phyloP scores from a whole-genome alignment of 176 grass and related monocot species.

The Oryza glaberrima region DNA sequence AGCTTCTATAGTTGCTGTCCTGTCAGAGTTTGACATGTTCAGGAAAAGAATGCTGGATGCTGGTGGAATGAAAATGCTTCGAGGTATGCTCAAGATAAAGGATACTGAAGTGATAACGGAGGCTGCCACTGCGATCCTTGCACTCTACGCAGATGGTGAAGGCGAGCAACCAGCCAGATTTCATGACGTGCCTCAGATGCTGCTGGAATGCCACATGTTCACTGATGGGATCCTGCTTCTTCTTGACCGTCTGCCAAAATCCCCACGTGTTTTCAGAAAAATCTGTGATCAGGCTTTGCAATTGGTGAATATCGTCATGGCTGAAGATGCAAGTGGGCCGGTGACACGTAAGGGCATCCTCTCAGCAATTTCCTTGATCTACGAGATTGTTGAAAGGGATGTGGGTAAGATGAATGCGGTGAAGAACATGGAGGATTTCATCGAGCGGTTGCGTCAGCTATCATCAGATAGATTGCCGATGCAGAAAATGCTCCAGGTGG shows the following conservation, averaged over 20 bases:
- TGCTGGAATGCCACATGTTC: constrained; percentile 43
- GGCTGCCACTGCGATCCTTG: constrained; percentile 40
- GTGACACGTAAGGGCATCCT: constrained; percentile 22
- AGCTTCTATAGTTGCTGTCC: constrained; percentile 38
- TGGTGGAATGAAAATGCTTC: constrained; percentile 48
- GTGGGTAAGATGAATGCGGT: constrained; percentile 36
- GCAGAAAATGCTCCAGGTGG: constrained; percentile 42
- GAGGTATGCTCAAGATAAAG: constrained; percentile 39
- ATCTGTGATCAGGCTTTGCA: constrained; percentile 27
- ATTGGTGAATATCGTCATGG: constrained; percentile 41
- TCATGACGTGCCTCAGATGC: constrained; percentile 21
- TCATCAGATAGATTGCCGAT: constrained; percentile 32
- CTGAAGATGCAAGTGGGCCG: background rate
- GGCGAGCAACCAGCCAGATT: constrained; percentile 20
- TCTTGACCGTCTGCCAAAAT: constrained; percentile 32
- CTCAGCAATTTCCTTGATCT: constrained; percentile 46
- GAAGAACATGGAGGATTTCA: constrained; percentile 45
- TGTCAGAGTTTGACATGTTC: constrained; percentile 47
- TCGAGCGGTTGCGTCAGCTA: constrained; percentile 35
- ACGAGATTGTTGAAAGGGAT: constrained; percentile 22
- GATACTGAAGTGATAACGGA: constrained; percentile 39
- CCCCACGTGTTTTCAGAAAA: background rate
- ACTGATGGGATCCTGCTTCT: constrained; percentile 45
- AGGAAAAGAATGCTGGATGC: constrained; percentile 35
- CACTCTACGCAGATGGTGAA: constrained; percentile 36